Base-by-base conservation (phyloP, 371 early-diverging fungal genomes). In the Dinochytrium kinnereticum region DNA sequence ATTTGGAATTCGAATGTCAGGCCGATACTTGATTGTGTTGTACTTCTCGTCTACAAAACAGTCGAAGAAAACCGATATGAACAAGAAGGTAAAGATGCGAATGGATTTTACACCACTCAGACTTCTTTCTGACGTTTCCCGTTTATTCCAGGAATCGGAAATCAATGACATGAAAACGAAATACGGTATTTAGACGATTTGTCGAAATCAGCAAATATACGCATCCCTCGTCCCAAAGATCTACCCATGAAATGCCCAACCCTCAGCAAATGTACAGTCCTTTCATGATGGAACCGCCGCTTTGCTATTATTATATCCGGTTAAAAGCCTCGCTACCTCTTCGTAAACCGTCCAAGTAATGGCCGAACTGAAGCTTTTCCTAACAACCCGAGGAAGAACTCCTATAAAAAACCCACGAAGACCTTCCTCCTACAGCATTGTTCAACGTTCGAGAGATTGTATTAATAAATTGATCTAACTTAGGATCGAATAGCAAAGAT, bases 261-360 rank as follows among this genome's bases (percentile, higher is more conserved):
- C n/a, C n/a, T n/a, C n/a, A n/a, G n/a, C n/a, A n/a, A n/a, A n/a
- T n/a, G n/a, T n/a, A n/a, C n/a, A n/a, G n/a, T n/a, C n/a, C n/a
- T n/a, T n/a, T n/a, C n/a, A n/a, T n/a, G n/a, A n/a, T n/a, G n/a
- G n/a, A n/a, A n/a, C n/a, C n/a, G n/a, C n/a, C n/a, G n/a, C n/a
- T n/a, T n/a, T n/a, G 44, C 44, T 19, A 19, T 19, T 44, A 44
- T 44, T 44, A 19, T 44, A 44, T 13, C 19, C 19, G 44, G 24
- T 24, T 7, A 55, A 24, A 7, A 55, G 57, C 26, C 57, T 7
- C 57, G 57, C 10, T 19, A 55, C 7, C 57, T 93, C 93, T 77
- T 98, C 98, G 73, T 96, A 98, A 17, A 97, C 84, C 0, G 96
- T 93, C 94, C 96, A 98, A 13, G 95, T 90, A 51, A 98, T 93